Evolutionary conservation across 768 basidiomycete genomes (phyloP).

Genomic region (Nidularia sp.): DNA sequence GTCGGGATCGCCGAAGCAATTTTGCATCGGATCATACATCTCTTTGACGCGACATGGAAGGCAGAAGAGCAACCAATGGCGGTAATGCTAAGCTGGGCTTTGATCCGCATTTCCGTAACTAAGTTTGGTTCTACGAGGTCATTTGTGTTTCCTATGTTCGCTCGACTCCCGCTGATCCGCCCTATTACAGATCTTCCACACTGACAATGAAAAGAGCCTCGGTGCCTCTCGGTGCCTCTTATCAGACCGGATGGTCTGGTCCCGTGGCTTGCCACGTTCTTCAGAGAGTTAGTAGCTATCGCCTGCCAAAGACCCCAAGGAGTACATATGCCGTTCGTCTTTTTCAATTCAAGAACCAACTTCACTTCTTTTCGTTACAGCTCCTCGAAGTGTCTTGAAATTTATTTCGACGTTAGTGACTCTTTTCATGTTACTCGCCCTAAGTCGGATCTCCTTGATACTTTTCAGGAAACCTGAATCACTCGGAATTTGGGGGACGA

Average conservation of each 20-base stretch:
- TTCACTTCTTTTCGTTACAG: constrained; percentile 18
- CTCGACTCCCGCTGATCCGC: neutral
- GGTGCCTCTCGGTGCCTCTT: constrained; percentile 91
- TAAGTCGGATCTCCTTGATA: constrained; percentile 2
- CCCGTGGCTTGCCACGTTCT: constrained; percentile 88
- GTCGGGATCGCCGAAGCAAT: constrained; percentile 94
- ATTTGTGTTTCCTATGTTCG: constrained; percentile 6
- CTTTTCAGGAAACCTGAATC: constrained; percentile 68
- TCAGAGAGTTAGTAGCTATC: constrained; percentile 84
- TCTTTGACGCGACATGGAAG: constrained; percentile 90
- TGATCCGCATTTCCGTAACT: constrained; percentile 95
- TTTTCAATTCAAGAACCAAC: neutral
- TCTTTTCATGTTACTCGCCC: neutral
- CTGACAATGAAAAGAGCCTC: constrained; percentile 84
- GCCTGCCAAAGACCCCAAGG: constrained; percentile 90
- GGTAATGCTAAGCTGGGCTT: constrained; percentile 81
- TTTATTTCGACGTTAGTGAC: constrained; percentile 86
- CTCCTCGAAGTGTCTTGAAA: constrained; percentile 79
- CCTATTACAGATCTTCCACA: constrained; percentile 83
- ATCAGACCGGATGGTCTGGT: constrained; percentile 98
- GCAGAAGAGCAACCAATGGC: constrained; percentile 88
- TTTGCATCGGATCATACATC: constrained; percentile 96
- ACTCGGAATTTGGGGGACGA: constrained; percentile 73
- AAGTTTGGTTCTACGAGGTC: constrained; percentile 94
- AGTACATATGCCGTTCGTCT: constrained; percentile 53